These are phyloP conservation scores for Albizia julibrissin DNA, from an alignment of 306 rosid genomes.

Conservation along the genomic window DNA sequence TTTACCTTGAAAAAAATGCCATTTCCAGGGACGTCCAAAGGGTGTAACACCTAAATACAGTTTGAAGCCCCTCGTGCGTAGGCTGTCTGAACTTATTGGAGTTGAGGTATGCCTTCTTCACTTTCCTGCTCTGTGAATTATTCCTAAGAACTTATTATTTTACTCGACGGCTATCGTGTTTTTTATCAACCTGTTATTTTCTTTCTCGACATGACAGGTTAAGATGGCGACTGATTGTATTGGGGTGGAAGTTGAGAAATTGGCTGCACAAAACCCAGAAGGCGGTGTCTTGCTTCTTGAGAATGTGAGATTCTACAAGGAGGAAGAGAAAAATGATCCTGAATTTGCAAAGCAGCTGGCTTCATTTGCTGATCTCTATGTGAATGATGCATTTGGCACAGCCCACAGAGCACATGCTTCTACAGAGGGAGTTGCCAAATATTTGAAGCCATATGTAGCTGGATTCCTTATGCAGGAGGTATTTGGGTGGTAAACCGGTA, in stretches of 20 bases:
- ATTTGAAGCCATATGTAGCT: slow-evolving; percentile 70
- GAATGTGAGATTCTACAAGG: slow-evolving; percentile 72
- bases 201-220: slow-evolving; percentile 39
- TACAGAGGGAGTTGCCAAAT: slow-evolving; percentile 71
- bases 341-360: slow-evolving; percentile 73
- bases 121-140: not conserved
- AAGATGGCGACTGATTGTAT: slow-evolving; percentile 57
- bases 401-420: slow-evolving; percentile 86
- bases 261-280: slow-evolving; percentile 57
- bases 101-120: slow-evolving; percentile 40
- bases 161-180: too few species aligned
- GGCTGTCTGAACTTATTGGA: slow-evolving; percentile 73
- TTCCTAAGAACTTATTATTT: too few species aligned
- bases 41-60: slow-evolving; percentile 79
- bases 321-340: slow-evolving; percentile 83
- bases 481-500: not conserved
- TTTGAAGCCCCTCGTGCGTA: slow-evolving; percentile 68
- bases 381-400: slow-evolving; percentile 75
- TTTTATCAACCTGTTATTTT: not conserved
- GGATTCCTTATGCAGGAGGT: slow-evolving; percentile 87
- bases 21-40: slow-evolving; percentile 72
- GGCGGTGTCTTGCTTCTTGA: slow-evolving; percentile 81
- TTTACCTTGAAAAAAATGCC: too few species aligned
- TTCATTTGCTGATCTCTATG: slow-evolving; percentile 74
- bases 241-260: slow-evolving; percentile 63